These are phyloP conservation scores for Alternaria arborescens DNA, from an alignment of 2,329 filamentous ascomycete species.

Conservation along the genomic window DNA sequence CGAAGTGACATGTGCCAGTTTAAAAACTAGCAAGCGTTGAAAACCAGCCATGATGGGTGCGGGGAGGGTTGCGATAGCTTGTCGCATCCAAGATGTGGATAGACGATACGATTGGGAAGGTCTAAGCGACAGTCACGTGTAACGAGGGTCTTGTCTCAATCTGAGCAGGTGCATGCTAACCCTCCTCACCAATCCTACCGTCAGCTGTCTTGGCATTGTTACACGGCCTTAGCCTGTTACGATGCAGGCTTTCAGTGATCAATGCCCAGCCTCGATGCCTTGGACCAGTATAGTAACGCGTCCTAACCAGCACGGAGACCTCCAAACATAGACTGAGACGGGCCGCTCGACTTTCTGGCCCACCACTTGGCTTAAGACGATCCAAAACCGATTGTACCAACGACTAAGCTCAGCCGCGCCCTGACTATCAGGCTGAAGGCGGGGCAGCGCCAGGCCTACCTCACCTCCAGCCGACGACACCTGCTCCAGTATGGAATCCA, in stretches of 20 bases:
- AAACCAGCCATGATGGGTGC: slow-evolving; percentile 23
- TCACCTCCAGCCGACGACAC: not conserved
- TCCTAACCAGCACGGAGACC: not conserved
- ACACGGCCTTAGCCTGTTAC: not conserved
- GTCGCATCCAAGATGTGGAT: slow-evolving; percentile 11
- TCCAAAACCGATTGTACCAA: not conserved
- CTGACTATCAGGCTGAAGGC: not conserved
- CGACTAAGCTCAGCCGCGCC: not conserved
- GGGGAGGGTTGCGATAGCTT: slow-evolving; percentile 15
- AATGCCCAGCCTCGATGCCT: not conserved
- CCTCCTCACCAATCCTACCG: not conserved
- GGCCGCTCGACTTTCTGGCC: not conserved
- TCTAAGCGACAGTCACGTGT: slow-evolving; percentile 14
- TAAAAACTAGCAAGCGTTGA: not conserved
- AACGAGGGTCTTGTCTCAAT: not conserved
- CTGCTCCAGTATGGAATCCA: not conserved
- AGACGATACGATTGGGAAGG: slow-evolving; percentile 6
- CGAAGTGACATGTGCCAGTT: not conserved
- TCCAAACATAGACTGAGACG: not conserved
- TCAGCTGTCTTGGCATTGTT: not conserved
- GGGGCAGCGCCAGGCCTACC: not conserved
- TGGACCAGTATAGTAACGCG: not conserved
- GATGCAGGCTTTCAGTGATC: not conserved
- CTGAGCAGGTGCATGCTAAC: not conserved
- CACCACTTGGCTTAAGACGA: no score